Evolutionary conservation across 352 stramenopile genomes (phyloP), one percentile per base, ranked within the genome.

Genomic region (Globisporangium abappressorium): DNA sequence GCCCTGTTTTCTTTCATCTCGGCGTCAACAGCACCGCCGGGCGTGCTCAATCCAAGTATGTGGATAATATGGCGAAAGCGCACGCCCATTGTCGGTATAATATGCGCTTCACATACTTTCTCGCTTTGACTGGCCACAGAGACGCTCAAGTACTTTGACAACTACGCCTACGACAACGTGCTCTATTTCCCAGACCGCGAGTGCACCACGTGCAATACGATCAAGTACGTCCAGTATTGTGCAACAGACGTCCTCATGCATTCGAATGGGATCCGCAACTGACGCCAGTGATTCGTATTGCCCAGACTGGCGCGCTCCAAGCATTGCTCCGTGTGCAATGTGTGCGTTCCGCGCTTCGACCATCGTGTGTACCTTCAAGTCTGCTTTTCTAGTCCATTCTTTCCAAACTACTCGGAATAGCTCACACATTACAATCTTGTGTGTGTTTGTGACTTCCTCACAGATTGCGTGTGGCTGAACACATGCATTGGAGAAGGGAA

Each of bases 381-480:
- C 22, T 14, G 24, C 51, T 57, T 15, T n/a, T 18, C n/a, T 57
- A 8, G 2, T 30, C 11, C 9, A 1, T 15, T 34, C 22, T 11
- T 5, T 28, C 18, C 15, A n/a, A 22, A 22, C 43, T 22, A n/a
- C 6, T 49, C 15, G n/a, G 43, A 22, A 5, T 22, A 49, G 5
- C 43, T 22, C 43, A 18, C 15, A 18, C n/a, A 33, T 57, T 28
- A 34, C 9, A 26, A 56, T 53, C 22, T 30, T 26, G 9, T 24
- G n/a, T 55, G 47, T 14, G 5, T 2, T 34, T 57, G 14, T 58
- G 24, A 20, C 8, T 7, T 1, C 20, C 11, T 34, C 34, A 3
- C 59, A 83, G 73, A 86, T 62, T 88, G 79, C 22, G 73, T 84
- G 9, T 92, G 81, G 81, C 71, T 92, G 28, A 90, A 92, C 65